Percentiles rank a stretch among this genome's conserved stretches.
These are phyloP conservation scores for Polytrichum commune DNA, from an alignment of 225 moss, liverwort and hornwort species.

Conservation along the genomic window DNA sequence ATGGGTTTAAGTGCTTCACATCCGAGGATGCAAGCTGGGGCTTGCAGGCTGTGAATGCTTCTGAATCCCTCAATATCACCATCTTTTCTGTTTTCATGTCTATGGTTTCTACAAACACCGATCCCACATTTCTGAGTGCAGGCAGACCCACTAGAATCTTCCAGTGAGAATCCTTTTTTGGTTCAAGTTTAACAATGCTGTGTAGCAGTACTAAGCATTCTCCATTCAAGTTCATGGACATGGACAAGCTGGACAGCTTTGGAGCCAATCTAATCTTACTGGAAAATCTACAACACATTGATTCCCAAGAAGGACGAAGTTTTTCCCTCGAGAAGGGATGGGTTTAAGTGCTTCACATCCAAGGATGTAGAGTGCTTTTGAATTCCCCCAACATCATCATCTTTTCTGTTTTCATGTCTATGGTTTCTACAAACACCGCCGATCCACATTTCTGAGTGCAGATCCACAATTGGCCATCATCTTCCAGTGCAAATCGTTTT, in stretches of 20 bases:
- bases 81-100: slow-evolving; percentile 13
- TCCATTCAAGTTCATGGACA: too few species aligned
- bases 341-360: slow-evolving; percentile 4
- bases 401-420: slow-evolving; percentile 14
- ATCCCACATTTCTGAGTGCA: background rate
- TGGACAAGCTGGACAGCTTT: too few species aligned
- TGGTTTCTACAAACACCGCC: slow-evolving; percentile 13
- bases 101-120: slow-evolving; percentile 15
- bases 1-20: slow-evolving; percentile 5
- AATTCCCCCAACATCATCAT: background rate
- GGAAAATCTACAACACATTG: too few species aligned
- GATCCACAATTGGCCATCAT: too few species aligned
- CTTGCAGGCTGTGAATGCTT: slow-evolving; percentile 13
- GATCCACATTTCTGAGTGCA: background rate
- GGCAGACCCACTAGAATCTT: too few species aligned
- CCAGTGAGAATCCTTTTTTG: too few species aligned
- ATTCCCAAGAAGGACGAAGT: background rate
- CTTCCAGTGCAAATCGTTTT: too few species aligned
- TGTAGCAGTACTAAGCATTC: too few species aligned
- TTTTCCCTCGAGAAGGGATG: background rate
- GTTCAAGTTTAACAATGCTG: too few species aligned
- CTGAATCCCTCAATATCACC: slow-evolving; percentile 1
- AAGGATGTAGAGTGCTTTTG: background rate
- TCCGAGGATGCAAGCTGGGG: slow-evolving; percentile 2
- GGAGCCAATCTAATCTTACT: too few species aligned